Base-by-base conservation (phyloP, 129 eudicot species). In the Arctium lappa region DNA sequence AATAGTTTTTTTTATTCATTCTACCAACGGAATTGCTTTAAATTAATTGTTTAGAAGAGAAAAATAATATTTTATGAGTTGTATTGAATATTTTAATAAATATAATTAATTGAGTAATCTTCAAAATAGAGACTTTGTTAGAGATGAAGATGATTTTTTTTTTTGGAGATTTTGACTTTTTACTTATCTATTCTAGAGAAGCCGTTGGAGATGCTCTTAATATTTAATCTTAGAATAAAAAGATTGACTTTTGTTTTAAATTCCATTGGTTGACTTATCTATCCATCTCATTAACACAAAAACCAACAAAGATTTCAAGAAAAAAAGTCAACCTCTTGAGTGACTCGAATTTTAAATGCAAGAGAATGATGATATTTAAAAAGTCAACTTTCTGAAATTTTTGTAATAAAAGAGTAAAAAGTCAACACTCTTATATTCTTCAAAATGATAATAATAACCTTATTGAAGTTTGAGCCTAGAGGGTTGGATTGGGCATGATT, bases 401-500 rank as follows among this genome's bases (percentile, higher is more conserved):
- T 72, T 63, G 83, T 62, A 84, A 79, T 72, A 72, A n/a, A 16
- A 18, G 40, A 3, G 6, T 22, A 60, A 78, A 22, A 79, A 78
- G 87, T 84, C 87, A 84, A 84, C 83, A 76, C 82, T 84, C 66
- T 3, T 16, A 29, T n/a, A 40, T 75, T 46, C 29, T 74, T 81
- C 9, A 29, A 44, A 42, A 27, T 8, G 22, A 42, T 13, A 22
- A 76, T 60, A 18, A 16, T 60, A 60, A n/a, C 29, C 68, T 60
- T 60, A 78, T 84, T 44, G 87, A 79, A 79, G 83, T 78, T 79
- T 84, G 87, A 79, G 86, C 83, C 74, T 16, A 56, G 29, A 60
- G 2, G 68, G 29, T 77, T 36, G 22, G 82, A 83, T 83, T 38
- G 82, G 79, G 79, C 78, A 78, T 72, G 79, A 84, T 84, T 78